Evolutionary conservation across 306 rosid species (phyloP), one percentile per base, ranked within the genome.

Genomic region (Canavalia ensiformis): DNA sequence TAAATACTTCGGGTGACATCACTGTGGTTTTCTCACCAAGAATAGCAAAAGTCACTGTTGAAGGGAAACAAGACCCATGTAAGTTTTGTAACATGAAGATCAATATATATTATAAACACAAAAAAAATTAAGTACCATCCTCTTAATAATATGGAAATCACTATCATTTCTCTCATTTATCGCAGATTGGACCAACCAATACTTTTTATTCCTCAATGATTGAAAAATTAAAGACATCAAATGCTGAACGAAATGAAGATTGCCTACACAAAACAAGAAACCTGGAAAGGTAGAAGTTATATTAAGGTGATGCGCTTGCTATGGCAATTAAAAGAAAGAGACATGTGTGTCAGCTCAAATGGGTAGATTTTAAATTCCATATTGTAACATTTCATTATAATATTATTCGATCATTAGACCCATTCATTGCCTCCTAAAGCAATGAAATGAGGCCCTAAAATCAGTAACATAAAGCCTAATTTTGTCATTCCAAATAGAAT

Each of bases 11-110:
- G 75, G 99, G 99, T 11, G 98, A 90, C 94, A 96, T 93, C 85
- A 96, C 99, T 3, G 99, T 96, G 42, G 92, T 96, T 86, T 96
- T 96, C 91, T 96, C 94, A 82, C 99, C 99, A 86, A 96, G 99
- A 82, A 85, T 75, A 45, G 97, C 86, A 85, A 96, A 96, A 67
- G 99, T 92, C 74, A 96, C 99, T 96, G 92, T 80, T 8, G 73
- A 84, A 66, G 46, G 60, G 69, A 81, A 81, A 78, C 60, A 87
- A 57, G 49, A 83, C 29, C 71, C 42, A 31, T 1, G 42, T 75
- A 58, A 80, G 86, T 64, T 79, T 33, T 82, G 42, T 18, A 52
- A 62, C 34, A 49, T 46, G 85, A 45, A 56, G 63, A 28, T 49
- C 68, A 13, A 71, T 41, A 47, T 44, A 80, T 66, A 73, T 18